Conservation (phyloP, 1,284 basidiomycete species). For the Neonothopanus nambi region DNA sequence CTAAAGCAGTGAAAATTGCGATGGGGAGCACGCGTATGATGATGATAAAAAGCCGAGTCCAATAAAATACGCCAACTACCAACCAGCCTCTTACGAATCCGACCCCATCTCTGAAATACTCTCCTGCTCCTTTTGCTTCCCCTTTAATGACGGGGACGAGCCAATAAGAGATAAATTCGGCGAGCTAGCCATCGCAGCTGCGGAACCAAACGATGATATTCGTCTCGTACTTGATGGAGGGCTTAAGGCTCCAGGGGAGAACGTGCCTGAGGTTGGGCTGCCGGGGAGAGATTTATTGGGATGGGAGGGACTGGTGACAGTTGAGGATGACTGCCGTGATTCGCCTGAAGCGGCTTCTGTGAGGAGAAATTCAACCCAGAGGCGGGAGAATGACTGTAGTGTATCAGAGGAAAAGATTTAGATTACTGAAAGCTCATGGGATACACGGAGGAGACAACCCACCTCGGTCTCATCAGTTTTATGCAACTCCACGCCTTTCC, state of each 20-base stretch:
- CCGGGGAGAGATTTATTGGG: slow-evolving; percentile 48
- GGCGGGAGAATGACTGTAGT: slow-evolving; percentile 89
- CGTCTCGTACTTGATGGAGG: slow-evolving; percentile 33
- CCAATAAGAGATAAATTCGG: slow-evolving; percentile 45
- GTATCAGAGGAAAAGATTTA: neutral
- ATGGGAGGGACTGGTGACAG: slow-evolving; percentile 31
- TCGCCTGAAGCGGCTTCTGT: slow-evolving; percentile 79
- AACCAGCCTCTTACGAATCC: neutral
- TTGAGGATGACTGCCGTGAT: slow-evolving; percentile 34
- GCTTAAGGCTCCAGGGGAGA: slow-evolving; percentile 28
- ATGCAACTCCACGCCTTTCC: slow-evolving; percentile 58
- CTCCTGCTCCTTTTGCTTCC: slow-evolving; percentile 44
- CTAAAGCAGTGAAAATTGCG: no score
- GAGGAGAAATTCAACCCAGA: slow-evolving; percentile 95
- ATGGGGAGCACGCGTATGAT: no score
- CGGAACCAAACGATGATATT: slow-evolving; percentile 48
- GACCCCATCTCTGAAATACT: neutral
- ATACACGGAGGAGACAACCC: slow-evolving; percentile 17
- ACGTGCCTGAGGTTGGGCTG: slow-evolving; percentile 45
- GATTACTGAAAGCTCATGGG: neutral
- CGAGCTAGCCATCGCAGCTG: slow-evolving; percentile 49
- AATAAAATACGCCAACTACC: no score
- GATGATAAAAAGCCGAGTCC: no score
- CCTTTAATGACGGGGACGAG: slow-evolving; percentile 48
- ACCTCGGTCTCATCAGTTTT: slow-evolving; percentile 81